Evolutionary conservation across 2,329 filamentous ascomycete species (phyloP).

Genomic region (Aspergillus cejpii): DNA sequence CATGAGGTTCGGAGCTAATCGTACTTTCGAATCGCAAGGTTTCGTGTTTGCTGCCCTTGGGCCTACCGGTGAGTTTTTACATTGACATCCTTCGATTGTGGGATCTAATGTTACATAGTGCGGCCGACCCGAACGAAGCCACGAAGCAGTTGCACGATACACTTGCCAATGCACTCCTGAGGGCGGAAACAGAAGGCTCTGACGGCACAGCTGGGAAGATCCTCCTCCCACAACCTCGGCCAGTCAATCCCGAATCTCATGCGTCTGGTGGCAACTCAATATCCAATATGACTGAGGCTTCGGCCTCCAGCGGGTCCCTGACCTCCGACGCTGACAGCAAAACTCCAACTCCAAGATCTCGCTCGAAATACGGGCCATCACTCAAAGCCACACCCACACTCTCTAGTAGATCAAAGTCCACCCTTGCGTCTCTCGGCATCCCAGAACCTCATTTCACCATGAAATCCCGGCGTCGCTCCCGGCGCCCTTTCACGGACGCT

Average conservation of each 20-base stretch:
- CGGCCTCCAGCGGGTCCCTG: conserved; percentile 16
- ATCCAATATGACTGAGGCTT: conserved; percentile 13
- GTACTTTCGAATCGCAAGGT: conserved; percentile 27
- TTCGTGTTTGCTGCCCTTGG: conserved; percentile 51
- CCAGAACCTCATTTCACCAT: conserved; percentile 42
- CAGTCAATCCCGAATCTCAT: conserved; percentile 15
- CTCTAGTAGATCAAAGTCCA: conserved; percentile 29
- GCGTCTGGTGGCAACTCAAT: conserved; percentile 12
- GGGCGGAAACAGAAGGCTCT: conserved; percentile 25
- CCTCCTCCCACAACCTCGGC: conserved; percentile 22
- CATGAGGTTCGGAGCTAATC: background rate
- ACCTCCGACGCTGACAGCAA: conserved; percentile 14
- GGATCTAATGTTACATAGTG: conserved; percentile 13
- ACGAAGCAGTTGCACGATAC: conserved; percentile 33
- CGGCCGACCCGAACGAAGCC: conserved; percentile 34
- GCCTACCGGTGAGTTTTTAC: conserved; percentile 33
- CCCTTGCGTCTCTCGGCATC: conserved; percentile 42
- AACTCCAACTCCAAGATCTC: conserved; percentile 6
- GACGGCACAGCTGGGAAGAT: conserved; percentile 21
- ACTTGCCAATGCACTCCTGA: conserved; percentile 29
- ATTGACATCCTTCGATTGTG: background rate
- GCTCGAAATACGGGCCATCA: conserved; percentile 13
- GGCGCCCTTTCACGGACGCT: conserved; percentile 49
- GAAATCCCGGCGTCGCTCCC: conserved; percentile 47
- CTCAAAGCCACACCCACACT: conserved; percentile 25